Evolutionary conservation across 2,329 filamentous ascomycete species (phyloP).

Genomic region (Myriosclerotinia scirpicola): DNA sequence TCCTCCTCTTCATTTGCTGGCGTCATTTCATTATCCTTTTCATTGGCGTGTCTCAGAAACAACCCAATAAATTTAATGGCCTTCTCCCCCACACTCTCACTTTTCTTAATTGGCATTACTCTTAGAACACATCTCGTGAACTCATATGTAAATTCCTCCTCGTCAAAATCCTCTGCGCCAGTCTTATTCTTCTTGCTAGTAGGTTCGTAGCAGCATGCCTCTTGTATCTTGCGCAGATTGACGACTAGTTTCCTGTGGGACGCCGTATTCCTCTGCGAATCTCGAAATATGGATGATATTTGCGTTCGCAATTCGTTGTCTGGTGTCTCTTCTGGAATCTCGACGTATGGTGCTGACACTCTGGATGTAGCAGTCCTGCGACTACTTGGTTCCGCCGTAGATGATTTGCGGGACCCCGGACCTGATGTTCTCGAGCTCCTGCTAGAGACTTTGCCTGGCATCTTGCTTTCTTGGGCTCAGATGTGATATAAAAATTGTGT

Average conservation of each 20-base stretch:
- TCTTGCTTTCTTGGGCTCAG: slow-evolving; percentile 33
- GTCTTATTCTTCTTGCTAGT: slow-evolving; percentile 52
- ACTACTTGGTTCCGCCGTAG: slow-evolving; percentile 42
- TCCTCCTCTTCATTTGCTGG: slow-evolving; percentile 64
- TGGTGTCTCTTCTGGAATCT: slow-evolving; percentile 70
- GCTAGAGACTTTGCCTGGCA: slow-evolving; percentile 49
- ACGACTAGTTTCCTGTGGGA: slow-evolving; percentile 88
- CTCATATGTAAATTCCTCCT: slow-evolving; percentile 84
- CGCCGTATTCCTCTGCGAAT: slow-evolving; percentile 85
- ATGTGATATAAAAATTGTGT: background rate
- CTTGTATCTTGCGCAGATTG: slow-evolving; percentile 85
- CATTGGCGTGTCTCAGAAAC: slow-evolving; percentile 72
- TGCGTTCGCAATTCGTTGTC: slow-evolving; percentile 70
- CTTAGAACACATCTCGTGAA: slow-evolving; percentile 79
- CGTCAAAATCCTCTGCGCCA: slow-evolving; percentile 68
- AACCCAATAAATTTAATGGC: slow-evolving; percentile 83
- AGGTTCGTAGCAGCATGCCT: slow-evolving; percentile 72
- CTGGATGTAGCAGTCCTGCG: slow-evolving; percentile 46
- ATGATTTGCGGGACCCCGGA: slow-evolving; percentile 45
- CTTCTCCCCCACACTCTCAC: slow-evolving; percentile 83
- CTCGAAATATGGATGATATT: slow-evolving; percentile 70
- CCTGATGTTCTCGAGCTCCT: slow-evolving; percentile 44
- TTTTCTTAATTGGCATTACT: slow-evolving; percentile 86
- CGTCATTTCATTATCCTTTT: slow-evolving; percentile 69
- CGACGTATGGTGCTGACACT: slow-evolving; percentile 40